Base-by-base conservation (phyloP, 345 rosid genomes). In the Gossypium mustelinum region DNA sequence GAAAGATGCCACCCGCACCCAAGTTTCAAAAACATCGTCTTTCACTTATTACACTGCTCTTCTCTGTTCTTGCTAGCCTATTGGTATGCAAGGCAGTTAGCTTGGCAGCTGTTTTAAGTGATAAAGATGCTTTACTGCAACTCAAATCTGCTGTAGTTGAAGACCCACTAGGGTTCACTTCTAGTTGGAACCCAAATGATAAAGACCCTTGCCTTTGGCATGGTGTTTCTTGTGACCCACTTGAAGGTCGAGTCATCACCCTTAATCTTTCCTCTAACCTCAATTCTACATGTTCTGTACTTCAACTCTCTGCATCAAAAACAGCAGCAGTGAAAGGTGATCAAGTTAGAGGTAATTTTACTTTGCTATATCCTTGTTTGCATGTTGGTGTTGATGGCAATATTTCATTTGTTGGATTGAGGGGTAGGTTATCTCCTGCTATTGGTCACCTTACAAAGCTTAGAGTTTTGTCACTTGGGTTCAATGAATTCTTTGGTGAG, bases 181-280 rank as follows among this genome's bases (percentile, higher is more conserved):
- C 87, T 14, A 76, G 71, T 65, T 87, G 90, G 90, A 77, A 82
- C 73, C 80, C 90, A 48, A 68, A 72, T 13, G 90, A 85, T 72
- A 56, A 47, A 27, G 75, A 79, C 79, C 70, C 81, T 9, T 62
- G 67, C 67, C 17, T 62, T 29, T 62, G 67, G 67, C 67, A 16
- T 34, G 67, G 67, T 29, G 67, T 62, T 62, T 34, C 45, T 1
- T 62, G 67, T 62, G 67, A 62, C 67, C 45, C 47, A 16, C 45
- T 62, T 29, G 3, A 39, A 16, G 67, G 67, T 62, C 67, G 67
- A 62, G 67, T 62, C 22, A 34, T 62, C 17, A 17, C 20, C 67
- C 67, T 62, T 34, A 34, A 62, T 62, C 67, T 62, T 29, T 29
- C 67, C 29, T 62, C 67, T 62, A 34, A 34, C 22, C 67, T 34